Evolutionary conservation across 2,329 filamentous ascomycete genomes (phyloP).

Genomic region (Claviceps cyperi): DNA sequence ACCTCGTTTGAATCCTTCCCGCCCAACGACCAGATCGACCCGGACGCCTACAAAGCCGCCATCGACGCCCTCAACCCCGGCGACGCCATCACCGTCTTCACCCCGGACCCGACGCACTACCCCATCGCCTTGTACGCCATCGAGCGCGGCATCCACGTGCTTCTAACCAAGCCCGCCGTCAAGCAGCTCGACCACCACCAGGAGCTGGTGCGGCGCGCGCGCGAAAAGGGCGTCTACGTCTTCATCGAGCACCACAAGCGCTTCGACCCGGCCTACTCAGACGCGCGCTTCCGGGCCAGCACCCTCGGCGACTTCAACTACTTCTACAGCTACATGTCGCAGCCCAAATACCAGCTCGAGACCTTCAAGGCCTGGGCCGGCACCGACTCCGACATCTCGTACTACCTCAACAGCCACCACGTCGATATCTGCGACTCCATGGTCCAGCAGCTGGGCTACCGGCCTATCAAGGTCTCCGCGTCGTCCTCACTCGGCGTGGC

Average conservation of each 20-base stretch:
- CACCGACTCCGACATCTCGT: slow-evolving; percentile 82
- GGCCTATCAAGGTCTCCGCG: slow-evolving; percentile 65
- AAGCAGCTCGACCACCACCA: slow-evolving; percentile 73
- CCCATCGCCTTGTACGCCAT: slow-evolving; percentile 88
- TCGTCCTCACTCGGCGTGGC: slow-evolving; percentile 68
- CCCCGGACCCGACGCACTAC: slow-evolving; percentile 83
- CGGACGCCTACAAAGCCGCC: slow-evolving; percentile 74
- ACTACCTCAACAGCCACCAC: slow-evolving; percentile 93
- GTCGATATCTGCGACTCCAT: slow-evolving; percentile 87
- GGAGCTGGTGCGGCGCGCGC: slow-evolving; percentile 55
- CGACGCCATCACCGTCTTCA: slow-evolving; percentile 92
- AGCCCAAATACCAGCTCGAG: slow-evolving; percentile 81
- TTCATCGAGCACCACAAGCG: slow-evolving; percentile 96
- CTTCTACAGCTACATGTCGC: slow-evolving; percentile 94
- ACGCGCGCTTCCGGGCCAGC: slow-evolving; percentile 64
- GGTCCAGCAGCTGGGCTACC: slow-evolving; percentile 58
- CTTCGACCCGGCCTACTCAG: slow-evolving; percentile 83
- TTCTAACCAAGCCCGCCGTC: slow-evolving; percentile 88
- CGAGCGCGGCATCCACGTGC: slow-evolving; percentile 72
- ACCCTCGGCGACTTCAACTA: slow-evolving; percentile 91
- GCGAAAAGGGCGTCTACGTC: slow-evolving; percentile 68
- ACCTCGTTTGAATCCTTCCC: slow-evolving; percentile 76
- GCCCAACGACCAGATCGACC: slow-evolving; percentile 55
- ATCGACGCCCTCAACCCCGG: slow-evolving; percentile 72
- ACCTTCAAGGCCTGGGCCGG: slow-evolving; percentile 94